Evolutionary conservation across 2,329 filamentous ascomycete species (phyloP), one percentile per base, ranked within the genome.

Genomic region (Ascochyta viciae-villosae): DNA sequence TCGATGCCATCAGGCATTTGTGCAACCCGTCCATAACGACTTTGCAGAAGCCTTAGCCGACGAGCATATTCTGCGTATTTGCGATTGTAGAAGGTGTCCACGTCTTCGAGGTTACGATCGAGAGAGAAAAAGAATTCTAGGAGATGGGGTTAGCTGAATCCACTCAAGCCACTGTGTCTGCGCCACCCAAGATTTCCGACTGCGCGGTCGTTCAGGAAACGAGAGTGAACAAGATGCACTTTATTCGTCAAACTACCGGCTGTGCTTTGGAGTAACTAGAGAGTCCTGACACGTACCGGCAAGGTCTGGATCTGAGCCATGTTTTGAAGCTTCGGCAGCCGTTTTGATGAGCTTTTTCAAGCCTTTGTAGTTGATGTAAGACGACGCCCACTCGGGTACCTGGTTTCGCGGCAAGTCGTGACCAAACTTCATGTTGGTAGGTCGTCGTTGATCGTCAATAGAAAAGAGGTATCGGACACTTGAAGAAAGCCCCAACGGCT

Each of bases 51-150:
- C 65, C 91, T 92, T 64, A 98, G 81, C 33, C 94, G 88, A 58
- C 95, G 89, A 34, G 89, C 87, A 60, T 89, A 89, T 67, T 98
- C 94, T 59, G 87, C 85, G 71, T 92, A 92, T 75, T 97, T 97
- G 76, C 93, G 96, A 80, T 96, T 97, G 82, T 97, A 98, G 77
- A 99, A 98, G 47, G 86, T 86, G 77, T 97, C 92, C 75, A 99
- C 94, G 78, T 96, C 90, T 81, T 99, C 95, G 71, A 99, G 88
- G 74, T 98, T 97, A 68, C 95, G 91, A 75, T 99, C 95, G 75
- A 99, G 87, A 62, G 89, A 91, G 77, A 94, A 96, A 81, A 97
- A 96, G 83, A 99, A 96, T 77, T 93, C 95, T 97, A 81, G 22
- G 51, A 33, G 10, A 19, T 10, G 15, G 19, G 19, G 35, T 68